A percentile compares a stretch with the other conserved stretches of the same genome.
These are phyloP conservation scores for Cutaneotrichosporon dermatis DNA, from an alignment of 1,284 basidiomycete species.

Conservation along the genomic window DNA sequence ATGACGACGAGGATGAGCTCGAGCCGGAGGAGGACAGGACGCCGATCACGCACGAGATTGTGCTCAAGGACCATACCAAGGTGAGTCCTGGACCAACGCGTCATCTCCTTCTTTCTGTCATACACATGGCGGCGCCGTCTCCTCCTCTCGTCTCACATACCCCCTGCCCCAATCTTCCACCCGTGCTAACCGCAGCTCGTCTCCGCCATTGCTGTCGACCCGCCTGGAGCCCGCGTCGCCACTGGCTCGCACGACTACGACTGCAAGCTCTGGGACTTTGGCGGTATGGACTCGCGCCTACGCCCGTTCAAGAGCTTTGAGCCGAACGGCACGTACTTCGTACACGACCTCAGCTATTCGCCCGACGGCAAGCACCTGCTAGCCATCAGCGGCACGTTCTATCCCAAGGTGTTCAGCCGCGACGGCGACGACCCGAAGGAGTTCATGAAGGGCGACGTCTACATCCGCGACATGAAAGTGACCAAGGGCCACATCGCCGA, in stretches of 20 bases:
- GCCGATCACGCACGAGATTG: slow-evolving; percentile 66
- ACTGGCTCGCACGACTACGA: slow-evolving; percentile 96
- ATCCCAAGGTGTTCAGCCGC: slow-evolving; percentile 81
- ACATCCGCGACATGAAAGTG: slow-evolving; percentile 97
- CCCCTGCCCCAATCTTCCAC: too few species aligned
- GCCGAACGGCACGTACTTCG: slow-evolving; percentile 84
- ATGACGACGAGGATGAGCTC: slow-evolving; percentile 25
- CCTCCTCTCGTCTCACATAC: too few species aligned
- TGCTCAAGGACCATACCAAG: slow-evolving; percentile 89
- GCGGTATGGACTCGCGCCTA: slow-evolving; percentile 81
- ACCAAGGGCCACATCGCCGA: slow-evolving; percentile 96
- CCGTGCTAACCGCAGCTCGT: slow-evolving; percentile 57
- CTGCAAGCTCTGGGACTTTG: slow-evolving; percentile 98
- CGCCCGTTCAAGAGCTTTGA: slow-evolving; percentile 96
- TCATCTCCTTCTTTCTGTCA: too few species aligned
- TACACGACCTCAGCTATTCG: slow-evolving; percentile 83
- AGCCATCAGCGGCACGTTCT: slow-evolving; percentile 78
- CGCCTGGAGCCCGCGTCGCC: slow-evolving; percentile 83
- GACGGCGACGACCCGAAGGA: slow-evolving; percentile 87
- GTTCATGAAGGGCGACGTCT: slow-evolving; percentile 92
- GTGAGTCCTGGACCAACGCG: slow-evolving; percentile 27
- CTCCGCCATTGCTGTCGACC: slow-evolving; percentile 84
- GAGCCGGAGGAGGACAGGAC: slow-evolving; percentile 44
- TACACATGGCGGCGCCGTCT: too few species aligned
- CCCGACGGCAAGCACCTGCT: slow-evolving; percentile 79